Evolutionary conservation across 2,329 filamentous ascomycete species (phyloP).

Genomic region (Nothophaeocryptopus gaeumannii): DNA sequence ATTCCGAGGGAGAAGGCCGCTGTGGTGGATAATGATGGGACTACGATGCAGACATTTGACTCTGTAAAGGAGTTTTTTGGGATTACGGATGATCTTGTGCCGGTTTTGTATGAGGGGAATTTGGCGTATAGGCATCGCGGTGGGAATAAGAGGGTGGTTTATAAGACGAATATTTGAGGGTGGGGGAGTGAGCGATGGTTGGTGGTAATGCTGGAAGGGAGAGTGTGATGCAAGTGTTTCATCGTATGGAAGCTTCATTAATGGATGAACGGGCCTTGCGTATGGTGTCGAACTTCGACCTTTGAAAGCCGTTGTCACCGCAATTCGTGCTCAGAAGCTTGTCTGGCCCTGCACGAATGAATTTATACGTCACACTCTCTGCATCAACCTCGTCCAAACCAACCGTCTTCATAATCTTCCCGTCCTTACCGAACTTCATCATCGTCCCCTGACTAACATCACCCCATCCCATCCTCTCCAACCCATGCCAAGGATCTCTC

Average conservation of each 20-base stretch:
- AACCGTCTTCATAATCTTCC: too few relatives aligned
- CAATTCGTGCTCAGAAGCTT: too few relatives aligned
- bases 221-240: too few relatives aligned
- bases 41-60: conserved; percentile 4
- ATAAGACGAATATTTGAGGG: conserved; percentile 13
- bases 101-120: conserved; percentile 8
- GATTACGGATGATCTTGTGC: conserved; percentile 12
- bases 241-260: too few relatives aligned
- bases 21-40: neutral
- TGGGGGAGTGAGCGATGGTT: too few relatives aligned
- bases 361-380: neutral
- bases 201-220: too few relatives aligned
- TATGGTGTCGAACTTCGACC: too few relatives aligned
- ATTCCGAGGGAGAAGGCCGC: neutral
- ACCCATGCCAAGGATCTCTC: neutral
- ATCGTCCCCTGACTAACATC: neutral
- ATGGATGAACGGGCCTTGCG: too few relatives aligned
- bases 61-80: conserved; percentile 17
- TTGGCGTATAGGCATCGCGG: conserved; percentile 11
- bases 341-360: too few relatives aligned
- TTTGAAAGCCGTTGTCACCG: too few relatives aligned
- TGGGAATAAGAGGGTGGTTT: conserved; percentile 10
- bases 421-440: neutral
- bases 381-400: neutral
- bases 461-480: conserved; percentile 1